These are phyloP conservation scores for Rhynchosporium graminicola DNA, from an alignment of 2,329 filamentous ascomycete genomes.

Conservation along the genomic window DNA sequence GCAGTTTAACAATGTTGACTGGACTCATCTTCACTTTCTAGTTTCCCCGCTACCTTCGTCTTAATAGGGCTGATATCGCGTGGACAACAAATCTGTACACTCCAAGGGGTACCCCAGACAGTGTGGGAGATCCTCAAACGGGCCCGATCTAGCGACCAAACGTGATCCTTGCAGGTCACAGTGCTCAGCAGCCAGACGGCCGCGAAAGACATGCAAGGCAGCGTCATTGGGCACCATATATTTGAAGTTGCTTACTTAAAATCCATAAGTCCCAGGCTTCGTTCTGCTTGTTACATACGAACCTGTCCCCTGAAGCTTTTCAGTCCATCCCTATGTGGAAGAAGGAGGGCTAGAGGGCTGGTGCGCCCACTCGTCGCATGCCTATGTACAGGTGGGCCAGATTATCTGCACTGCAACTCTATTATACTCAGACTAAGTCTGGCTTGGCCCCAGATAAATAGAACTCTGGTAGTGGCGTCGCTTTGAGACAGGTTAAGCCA, in stretches of 20 bases:
- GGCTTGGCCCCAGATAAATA: conserved; percentile 38
- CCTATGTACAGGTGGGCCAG: conserved; percentile 18
- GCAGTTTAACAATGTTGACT: conserved; percentile 13
- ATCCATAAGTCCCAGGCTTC: conserved; percentile 30
- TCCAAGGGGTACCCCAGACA: conserved; percentile 33
- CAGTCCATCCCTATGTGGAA: conserved; percentile 23
- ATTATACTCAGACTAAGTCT: conserved; percentile 32
- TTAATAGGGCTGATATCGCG: conserved; percentile 38
- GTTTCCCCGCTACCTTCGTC: conserved; percentile 11
- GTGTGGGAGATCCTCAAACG: conserved; percentile 40
- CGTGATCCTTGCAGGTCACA: conserved; percentile 30
- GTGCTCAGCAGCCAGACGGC: conserved; percentile 21
- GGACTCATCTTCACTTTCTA: not conserved
- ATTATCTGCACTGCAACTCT: conserved; percentile 28
- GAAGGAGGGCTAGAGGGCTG: conserved; percentile 6
- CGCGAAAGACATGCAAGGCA: not conserved
- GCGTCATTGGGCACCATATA: conserved; percentile 25
- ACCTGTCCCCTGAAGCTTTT: conserved; percentile 12
- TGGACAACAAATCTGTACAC: conserved; percentile 33
- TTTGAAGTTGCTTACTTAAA: conserved; percentile 32
- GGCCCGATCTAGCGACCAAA: conserved; percentile 38
- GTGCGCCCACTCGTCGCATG: conserved; percentile 10
- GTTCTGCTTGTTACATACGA: conserved; percentile 24
- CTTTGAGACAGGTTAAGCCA: conserved; percentile 39
- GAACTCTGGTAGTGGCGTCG: conserved; percentile 33